phyloP scores from a whole-genome alignment of 2,329 filamentous ascomycete species.

The Tympanopsis confertula region DNA sequence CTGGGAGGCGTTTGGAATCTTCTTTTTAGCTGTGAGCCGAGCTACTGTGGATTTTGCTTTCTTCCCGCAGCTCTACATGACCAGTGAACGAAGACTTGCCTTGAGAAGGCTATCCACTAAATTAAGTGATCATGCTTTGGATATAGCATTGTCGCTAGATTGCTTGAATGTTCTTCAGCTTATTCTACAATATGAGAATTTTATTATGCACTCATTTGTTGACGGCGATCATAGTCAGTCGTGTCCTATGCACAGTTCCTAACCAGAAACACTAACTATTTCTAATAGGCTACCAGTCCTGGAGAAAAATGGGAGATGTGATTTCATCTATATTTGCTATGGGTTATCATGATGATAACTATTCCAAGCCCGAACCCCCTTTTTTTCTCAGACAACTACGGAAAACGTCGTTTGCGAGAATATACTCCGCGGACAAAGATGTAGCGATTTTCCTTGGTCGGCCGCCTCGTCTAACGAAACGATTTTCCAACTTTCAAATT shows the following conservation, averaged over 20 bases:
- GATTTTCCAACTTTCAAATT: slow-evolving; percentile 24
- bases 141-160: slow-evolving; percentile 12
- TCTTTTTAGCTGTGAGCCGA: slow-evolving; percentile 3
- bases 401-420: slow-evolving; percentile 23
- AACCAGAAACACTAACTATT: slow-evolving; percentile 2
- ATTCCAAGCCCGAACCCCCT: slow-evolving; percentile 15
- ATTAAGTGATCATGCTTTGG: slow-evolving; percentile 10
- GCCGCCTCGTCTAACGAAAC: slow-evolving; percentile 28
- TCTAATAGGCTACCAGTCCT: slow-evolving; percentile 27
- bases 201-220: slow-evolving; percentile 28
- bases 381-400: slow-evolving; percentile 26
- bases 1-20: slow-evolving; percentile 5
- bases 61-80: slow-evolving; percentile 5
- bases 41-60: slow-evolving; percentile 9
- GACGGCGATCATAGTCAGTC: slow-evolving; percentile 30
- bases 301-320: slow-evolving; percentile 32
- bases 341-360: slow-evolving; percentile 29
- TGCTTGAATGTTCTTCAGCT: slow-evolving; percentile 30
- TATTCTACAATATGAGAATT: slow-evolving; percentile 31
- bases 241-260: neutral
- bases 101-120: slow-evolving; percentile 9
- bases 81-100: slow-evolving; percentile 5
- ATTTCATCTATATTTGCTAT: slow-evolving; percentile 31
- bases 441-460: slow-evolving; percentile 35
- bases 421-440: slow-evolving; percentile 32